These are phyloP conservation scores for Aechmea fasciata DNA, from an alignment of 176 grass and related monocot species.

Conservation along the genomic window DNA sequence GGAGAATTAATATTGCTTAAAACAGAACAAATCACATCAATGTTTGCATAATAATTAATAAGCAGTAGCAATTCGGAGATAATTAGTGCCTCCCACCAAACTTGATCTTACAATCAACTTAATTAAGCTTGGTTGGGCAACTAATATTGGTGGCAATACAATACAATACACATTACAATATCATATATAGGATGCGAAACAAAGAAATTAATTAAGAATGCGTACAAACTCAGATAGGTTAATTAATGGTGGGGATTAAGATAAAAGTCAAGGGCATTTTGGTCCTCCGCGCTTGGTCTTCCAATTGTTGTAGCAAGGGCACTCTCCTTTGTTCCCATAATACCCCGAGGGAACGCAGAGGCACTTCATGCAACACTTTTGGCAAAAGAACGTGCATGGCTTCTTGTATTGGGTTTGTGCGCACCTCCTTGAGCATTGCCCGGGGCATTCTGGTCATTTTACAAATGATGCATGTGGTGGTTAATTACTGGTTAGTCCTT, in stretches of 20 bases:
- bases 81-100: conserved; percentile 1
- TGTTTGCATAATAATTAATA: background rate
- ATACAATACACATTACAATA: background rate
- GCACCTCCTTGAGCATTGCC: conserved; percentile 36
- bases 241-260: background rate
- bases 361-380: conserved; percentile 49
- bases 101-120: background rate
- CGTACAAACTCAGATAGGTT: background rate
- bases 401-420: conserved; percentile 40
- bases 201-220: background rate
- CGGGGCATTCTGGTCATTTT: conserved; percentile 35
- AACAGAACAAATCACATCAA: too few relatives aligned
- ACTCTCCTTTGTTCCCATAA: conserved; percentile 54
- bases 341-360: conserved; percentile 49
- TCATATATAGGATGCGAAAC: background rate
- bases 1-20: too few relatives aligned
- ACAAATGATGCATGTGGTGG: background rate
- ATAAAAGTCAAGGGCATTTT: conserved; percentile 38
- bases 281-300: conserved; percentile 53
- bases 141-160: background rate
- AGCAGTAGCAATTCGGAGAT: background rate
- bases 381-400: conserved; percentile 54
- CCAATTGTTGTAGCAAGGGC: conserved; percentile 58
- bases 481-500: too few relatives aligned
- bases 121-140: conserved; percentile 2